Base-by-base conservation (phyloP, 2,329 filamentous ascomycete species). In the Lasiodiplodia sp. region DNA sequence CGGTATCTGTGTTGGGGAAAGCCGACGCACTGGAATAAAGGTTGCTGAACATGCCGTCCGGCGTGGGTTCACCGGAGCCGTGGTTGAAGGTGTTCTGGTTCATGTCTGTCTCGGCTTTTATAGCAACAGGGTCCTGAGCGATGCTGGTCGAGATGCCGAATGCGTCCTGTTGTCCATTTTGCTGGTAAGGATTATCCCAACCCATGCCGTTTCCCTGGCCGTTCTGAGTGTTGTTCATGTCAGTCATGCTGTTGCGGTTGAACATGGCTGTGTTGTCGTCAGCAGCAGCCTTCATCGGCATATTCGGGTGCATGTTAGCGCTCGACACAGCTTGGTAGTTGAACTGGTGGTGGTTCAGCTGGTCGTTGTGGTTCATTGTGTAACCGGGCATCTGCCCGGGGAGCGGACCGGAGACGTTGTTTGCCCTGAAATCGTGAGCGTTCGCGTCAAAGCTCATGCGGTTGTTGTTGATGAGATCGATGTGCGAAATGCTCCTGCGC, bases 11-110 rank as follows among this genome's bases (percentile, higher is more conserved):
- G 75, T 79, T 78, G 75, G 77, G 79, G 73, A 81, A 81, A 73
- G 78, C 78, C 73, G 79, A 74, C 73, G 78, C 75, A 73, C 82
- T 80, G 75, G 82, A 81, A 74, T 83, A 84, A 62, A 84, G 77
- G 75, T 79, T 80, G 78, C 79, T 81, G 79, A 84, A 83, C 79
- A 84, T 82, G 77, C 77, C 82, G 72, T 83, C 80, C 77, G 81
- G 79, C 72, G 78, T 78, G 74, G 79, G 76, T 75, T 83, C 81
- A 76, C 80, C 78, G 72, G 79, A 75, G 74, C 75, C 77, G 72
- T 64, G 73, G 67, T 68, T 69, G 79, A 72, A 80, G 81, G 71
- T 78, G 77, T 44, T 74, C 68, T 74, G 73, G 72, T 82, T 82
- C 75, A 82, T 78, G 75, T 78, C 75, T 73, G 74, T 74, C 76